phyloP scores from a whole-genome alignment of 257 asterid species.

The Nicotiana knightiana region DNA sequence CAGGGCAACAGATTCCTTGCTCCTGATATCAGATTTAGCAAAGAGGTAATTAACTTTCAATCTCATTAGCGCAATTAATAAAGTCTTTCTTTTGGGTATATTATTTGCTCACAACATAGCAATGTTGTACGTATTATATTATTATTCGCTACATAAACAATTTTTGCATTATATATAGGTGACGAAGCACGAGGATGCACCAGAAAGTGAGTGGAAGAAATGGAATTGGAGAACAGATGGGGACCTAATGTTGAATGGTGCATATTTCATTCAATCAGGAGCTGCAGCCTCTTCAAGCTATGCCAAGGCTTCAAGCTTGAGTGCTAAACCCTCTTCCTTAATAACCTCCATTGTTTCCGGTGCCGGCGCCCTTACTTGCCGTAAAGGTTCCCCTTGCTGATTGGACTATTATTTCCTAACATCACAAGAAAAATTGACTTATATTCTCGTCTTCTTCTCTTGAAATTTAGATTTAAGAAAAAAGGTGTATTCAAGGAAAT shows the following conservation, averaged over 20 bases:
- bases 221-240: conserved; percentile 71
- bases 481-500: neutral
- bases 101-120: too few relatives aligned
- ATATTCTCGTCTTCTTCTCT: neutral
- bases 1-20: conserved; percentile 89
- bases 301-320: conserved; percentile 57
- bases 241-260: conserved; percentile 66
- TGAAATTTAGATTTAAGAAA: neutral
- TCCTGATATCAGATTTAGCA: conserved; percentile 38
- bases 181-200: conserved; percentile 52
- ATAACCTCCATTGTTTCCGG: conserved; percentile 40
- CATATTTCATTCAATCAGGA: conserved; percentile 45
- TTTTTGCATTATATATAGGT: conserved; percentile 21
- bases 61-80: neutral
- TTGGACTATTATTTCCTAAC: neutral
- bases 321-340: conserved; percentile 47
- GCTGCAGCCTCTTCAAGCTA: conserved; percentile 43
- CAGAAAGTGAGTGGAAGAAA: conserved; percentile 46
- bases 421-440: conserved; percentile 19
- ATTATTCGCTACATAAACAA: neutral
- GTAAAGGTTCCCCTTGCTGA: conserved; percentile 39
- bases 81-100: too few relatives aligned
- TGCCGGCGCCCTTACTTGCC: conserved; percentile 42
- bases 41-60: conserved; percentile 43
- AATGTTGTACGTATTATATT: too few relatives aligned